phyloP scores from a whole-genome alignment of 768 basidiomycete genomes.

The Porpolomopsis calyptriformis region DNA sequence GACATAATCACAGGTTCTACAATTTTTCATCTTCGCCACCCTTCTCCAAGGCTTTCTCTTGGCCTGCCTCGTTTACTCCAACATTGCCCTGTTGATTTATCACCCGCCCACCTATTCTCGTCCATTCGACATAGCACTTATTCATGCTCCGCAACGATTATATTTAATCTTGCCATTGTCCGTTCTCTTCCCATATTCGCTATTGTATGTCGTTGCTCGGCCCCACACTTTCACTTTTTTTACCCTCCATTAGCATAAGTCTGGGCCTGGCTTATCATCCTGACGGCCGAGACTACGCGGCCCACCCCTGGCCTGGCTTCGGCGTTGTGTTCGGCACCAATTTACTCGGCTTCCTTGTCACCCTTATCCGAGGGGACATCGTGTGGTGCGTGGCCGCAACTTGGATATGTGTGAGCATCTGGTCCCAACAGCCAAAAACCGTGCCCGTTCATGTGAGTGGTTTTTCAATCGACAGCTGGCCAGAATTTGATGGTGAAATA shows the following conservation, averaged over 20 bases:
- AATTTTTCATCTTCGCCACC: constrained; percentile 68
- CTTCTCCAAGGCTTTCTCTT: constrained; percentile 63
- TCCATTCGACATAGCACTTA: constrained; percentile 70
- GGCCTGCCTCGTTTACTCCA: constrained; percentile 66
- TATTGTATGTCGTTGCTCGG: constrained; percentile 36
- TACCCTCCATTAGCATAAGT: constrained; percentile 38
- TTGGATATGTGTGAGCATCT: constrained; percentile 63
- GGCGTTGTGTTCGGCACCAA: constrained; percentile 59
- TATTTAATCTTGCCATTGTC: constrained; percentile 45
- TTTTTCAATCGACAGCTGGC: not conserved
- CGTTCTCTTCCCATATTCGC: constrained; percentile 47
- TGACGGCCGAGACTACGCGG: constrained; percentile 35
- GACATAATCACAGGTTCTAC: constrained; percentile 39
- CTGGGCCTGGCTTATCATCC: constrained; percentile 54
- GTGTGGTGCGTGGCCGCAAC: constrained; percentile 68
- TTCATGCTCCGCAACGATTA: constrained; percentile 80
- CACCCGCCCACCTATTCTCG: constrained; percentile 46
- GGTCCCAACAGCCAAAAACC: constrained; percentile 51
- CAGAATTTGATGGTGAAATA: not conserved
- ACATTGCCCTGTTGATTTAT: constrained; percentile 66
- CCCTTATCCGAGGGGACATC: constrained; percentile 50
- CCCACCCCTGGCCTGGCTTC: constrained; percentile 66
- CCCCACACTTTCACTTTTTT: not conserved
- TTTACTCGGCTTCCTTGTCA: constrained; percentile 41
- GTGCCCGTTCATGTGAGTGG: constrained; percentile 44